These are phyloP conservation scores for Saccharomycopsis babjevae DNA, from an alignment of 805 yeast species.

Conservation along the genomic window DNA sequence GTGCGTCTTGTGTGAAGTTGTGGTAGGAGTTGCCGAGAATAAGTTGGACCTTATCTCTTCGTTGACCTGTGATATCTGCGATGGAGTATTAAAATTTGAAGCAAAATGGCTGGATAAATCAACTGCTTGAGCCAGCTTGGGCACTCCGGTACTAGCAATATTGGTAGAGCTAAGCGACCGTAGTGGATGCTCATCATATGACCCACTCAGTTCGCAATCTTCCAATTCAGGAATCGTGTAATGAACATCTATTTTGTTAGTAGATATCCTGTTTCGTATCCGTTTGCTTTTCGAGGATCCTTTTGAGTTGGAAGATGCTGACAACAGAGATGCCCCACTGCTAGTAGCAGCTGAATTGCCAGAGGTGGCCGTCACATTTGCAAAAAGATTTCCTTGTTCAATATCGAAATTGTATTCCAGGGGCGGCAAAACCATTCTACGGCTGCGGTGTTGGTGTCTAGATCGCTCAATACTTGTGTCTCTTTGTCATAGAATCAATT, in stretches of 20 bases:
- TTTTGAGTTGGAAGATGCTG: background rate
- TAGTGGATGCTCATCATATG: background rate
- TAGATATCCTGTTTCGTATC: background rate
- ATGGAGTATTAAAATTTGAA: background rate
- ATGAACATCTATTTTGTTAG: background rate
- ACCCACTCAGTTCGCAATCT: background rate
- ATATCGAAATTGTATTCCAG: background rate
- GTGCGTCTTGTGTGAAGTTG: background rate
- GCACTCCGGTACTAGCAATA: background rate
- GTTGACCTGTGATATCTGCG: background rate
- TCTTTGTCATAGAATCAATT: too few species aligned
- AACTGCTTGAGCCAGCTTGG: too few species aligned
- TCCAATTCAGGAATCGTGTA: background rate
- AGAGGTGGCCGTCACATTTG: background rate
- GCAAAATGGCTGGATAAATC: background rate
- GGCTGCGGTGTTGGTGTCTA: background rate
- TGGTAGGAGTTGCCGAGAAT: background rate
- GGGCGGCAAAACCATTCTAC: background rate
- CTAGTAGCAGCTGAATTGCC: background rate
- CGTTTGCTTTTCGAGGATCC: background rate
- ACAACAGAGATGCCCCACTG: too few species aligned
- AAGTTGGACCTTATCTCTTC: background rate
- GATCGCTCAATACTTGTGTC: background rate
- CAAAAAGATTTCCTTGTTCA: background rate
- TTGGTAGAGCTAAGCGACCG: background rate